Evolutionary conservation across 495 filamentous ascomycete species (phyloP), one percentile per base, ranked within the genome.

Genomic region (Cercophora samala): DNA sequence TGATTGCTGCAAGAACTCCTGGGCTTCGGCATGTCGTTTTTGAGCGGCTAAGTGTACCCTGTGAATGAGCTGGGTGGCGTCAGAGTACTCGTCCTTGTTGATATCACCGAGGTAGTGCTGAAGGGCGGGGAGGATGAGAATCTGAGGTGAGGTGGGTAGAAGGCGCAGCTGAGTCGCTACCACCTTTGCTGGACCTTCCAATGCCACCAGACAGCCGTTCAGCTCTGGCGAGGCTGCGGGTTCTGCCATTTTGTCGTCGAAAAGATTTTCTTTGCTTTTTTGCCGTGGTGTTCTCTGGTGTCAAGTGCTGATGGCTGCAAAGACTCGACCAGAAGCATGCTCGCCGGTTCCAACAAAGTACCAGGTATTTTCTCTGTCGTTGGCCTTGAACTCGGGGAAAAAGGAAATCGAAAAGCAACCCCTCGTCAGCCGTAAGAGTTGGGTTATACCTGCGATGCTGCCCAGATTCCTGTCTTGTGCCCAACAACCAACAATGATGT

Each of bases 111-210:
- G 52, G 64, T 84, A 81, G 1, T 73, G 67, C 54, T 79, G 69
- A 46, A 83, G 70, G 26, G 70, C 68, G 0, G 84, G 83, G 3
- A 86, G 74, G 19, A 85, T 72, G 37, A 85, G 65, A 13, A 85
- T 81, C 37, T 84, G 81, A 1, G 75, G 71, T 2, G 82, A 85
- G 15, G 73, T 75, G 19, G 84, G 84, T 5, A 86, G 76, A 19
- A 86, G 75, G 62, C 78, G 78, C 37, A 86, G 71, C 64, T 86
- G 84, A 24, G 81, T 82, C 54, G 82, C 77, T 24, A 86, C 76
- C 59, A 77, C 67, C 37, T 84, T 81, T 22, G 70, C 63, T 26
- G 79, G 75, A 2, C 84, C 84, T 66, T 85, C 84, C 62, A 86
- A 76, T 63, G 84, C 83, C 56, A 86, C 74, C 68, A 86, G 71